Base-by-base conservation (phyloP, 192 early-diverging fungal genomes). In the Kickxella alabastrina region DNA sequence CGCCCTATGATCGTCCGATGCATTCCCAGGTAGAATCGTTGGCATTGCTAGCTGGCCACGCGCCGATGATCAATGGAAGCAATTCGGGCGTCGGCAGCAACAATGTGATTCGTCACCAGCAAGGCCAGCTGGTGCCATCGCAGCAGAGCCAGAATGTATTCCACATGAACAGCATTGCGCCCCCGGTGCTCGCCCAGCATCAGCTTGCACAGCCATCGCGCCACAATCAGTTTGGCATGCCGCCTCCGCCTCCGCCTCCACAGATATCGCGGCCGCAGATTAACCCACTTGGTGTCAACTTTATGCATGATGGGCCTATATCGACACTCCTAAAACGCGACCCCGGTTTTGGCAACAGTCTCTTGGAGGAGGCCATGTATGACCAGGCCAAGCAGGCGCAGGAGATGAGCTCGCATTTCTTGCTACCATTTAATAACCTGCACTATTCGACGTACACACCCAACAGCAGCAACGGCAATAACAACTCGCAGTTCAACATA, bases 271-370 rank as follows among this genome's bases (percentile, higher is more conserved):
- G 28, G 43, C 54, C 52, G 19, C 72, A 75, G 18, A 65, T 75
- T 43, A 75, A 68, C 29, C 54, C 72, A 4, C 39, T 75, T 43
- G 57, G 65, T 9, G 24, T 58, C 15, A 41, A 34, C n/a, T 68
- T 57, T 22, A 43, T 57, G 14, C 52, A 22, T 8, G 57, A 50
- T 18, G 72, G 72, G 3, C 72, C 72, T 0, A 64, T 63, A 3
- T 77, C 74, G 27, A 35, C 65, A 21, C 68, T 66, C n/a, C 48
- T 77, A 26, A 77, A 77, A 46, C 67, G 66, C 48, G 74, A 77
- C 41, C 74, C 74, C 3, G 59, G 74, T 0, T 77, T 77, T 36
- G 74, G 62, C 4, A 43, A 62, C 17, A 38, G 66, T 36, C 50
- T 46, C 3, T 38, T 58, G 56, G 68, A 57, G 26, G 67, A 69